Base-by-base conservation (phyloP, 345 rosid genomes). In the sweet orange (Citrus sinensis) region DNA sequence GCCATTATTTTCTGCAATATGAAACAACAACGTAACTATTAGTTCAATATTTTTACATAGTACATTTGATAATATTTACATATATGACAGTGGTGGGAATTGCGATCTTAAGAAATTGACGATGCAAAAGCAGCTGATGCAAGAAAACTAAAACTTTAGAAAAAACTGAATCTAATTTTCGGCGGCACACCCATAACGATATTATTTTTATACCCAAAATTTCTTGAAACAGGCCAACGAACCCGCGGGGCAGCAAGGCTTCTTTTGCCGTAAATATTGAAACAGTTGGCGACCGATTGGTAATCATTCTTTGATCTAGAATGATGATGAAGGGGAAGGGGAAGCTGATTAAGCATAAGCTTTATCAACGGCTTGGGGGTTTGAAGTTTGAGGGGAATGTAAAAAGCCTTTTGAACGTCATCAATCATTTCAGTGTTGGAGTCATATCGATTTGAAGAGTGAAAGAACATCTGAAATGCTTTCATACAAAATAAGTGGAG, bases 381-480 rank as follows among this genome's bases (percentile, higher is more conserved):
- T 64, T 71, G 30, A 35, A 87, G 76, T 66, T 73, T 54, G 24
- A 79, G 72, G 11, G 92, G 92, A 68, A 76, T 68, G 58, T 86
- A 80, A 29, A 92, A 82, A 17, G 94, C 92, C 40, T 88, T 86
- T 56, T 85, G 83, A 73, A 92, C 88, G 80, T 92, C 90, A 16
- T 67, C 79, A 54, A 87, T 66, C 84, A 89, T 40, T 25, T 80
- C 85, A 0, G 77, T 80, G 32, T 79, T 54, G 1, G 91, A 86
- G 72, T 89, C 88, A 54, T 54, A 88, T 58, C 80, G 80, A 70
- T 89, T 91, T 65, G 80, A 78, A 46, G 90, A 81, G 81, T 85
- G 68, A 70, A 77, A 89, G 77, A 91, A 89, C 90, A 88, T 87
- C 35, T 78, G 79, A 73, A 85, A 91, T 27, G 81, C 83, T 82